Conservation (phyloP, 371 early-diverging fungal genomes). For the Mortierella sp. region DNA sequence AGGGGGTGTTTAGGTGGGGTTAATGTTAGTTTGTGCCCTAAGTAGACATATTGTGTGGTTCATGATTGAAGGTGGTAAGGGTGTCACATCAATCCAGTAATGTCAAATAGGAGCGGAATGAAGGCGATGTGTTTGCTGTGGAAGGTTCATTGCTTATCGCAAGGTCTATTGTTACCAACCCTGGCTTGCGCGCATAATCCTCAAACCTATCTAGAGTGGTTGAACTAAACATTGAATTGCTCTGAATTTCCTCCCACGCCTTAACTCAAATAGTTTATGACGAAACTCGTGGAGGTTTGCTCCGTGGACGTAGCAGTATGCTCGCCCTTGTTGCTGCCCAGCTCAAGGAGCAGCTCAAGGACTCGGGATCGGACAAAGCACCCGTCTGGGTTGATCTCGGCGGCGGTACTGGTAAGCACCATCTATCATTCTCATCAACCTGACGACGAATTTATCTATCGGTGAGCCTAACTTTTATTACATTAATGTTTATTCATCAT, state of each 20-base stretch:
- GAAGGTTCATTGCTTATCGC: background rate
- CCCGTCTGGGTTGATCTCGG: slow-evolving; percentile 88
- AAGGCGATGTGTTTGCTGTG: background rate
- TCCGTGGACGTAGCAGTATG: slow-evolving; percentile 86
- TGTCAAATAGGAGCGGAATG: background rate
- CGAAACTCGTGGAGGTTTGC: slow-evolving; percentile 69
- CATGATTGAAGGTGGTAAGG: background rate
- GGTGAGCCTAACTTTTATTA: too few species aligned
- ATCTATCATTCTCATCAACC: background rate
- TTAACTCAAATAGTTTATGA: slow-evolving; percentile 65
- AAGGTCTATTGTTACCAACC: background rate
- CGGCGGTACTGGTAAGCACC: slow-evolving; percentile 76
- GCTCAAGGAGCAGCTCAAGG: slow-evolving; percentile 65
- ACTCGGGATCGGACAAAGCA: slow-evolving; percentile 42
- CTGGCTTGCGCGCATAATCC: background rate
- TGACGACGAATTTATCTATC: too few species aligned
- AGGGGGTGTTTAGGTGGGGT: background rate
- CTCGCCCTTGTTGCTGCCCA: slow-evolving; percentile 85
- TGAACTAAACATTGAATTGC: background rate
- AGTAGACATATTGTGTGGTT: background rate
- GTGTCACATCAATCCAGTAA: background rate
- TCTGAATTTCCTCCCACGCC: slow-evolving; percentile 24
- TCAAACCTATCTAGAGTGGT: background rate
- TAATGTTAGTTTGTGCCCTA: background rate
- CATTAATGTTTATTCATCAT: background rate